A percentile compares a stretch with the other conserved stretches of the same genome.
These are phyloP conservation scores for Pyrenopolyporus hunteri DNA, from an alignment of 495 filamentous ascomycete genomes.

Conservation along the genomic window DNA sequence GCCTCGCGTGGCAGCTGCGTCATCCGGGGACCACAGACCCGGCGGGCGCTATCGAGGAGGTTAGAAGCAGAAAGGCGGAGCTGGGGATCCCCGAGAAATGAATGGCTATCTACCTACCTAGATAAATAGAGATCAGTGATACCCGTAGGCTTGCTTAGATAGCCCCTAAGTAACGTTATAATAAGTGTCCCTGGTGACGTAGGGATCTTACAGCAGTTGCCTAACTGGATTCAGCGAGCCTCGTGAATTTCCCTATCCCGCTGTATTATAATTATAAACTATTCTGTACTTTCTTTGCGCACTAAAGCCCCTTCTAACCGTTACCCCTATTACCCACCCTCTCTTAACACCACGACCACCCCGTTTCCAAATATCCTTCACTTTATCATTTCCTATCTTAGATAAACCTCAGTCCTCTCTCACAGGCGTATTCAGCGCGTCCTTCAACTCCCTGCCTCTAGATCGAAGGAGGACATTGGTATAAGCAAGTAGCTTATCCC, in stretches of 20 bases:
- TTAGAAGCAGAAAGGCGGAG: conserved; percentile 60
- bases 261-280: too few relatives aligned
- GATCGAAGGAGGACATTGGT: background rate
- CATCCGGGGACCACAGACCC: conserved; percentile 70
- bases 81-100: conserved; percentile 53
- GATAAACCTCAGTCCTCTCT: conserved; percentile 1
- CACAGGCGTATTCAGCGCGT: conserved; percentile 2
- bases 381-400: background rate
- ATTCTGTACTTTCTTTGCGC: too few relatives aligned
- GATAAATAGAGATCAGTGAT: conserved; percentile 9
- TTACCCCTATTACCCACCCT: background rate
- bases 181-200: background rate
- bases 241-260: too few relatives aligned
- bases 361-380: background rate
- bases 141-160: conserved; percentile 9
- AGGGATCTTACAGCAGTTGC: too few relatives aligned
- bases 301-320: too few relatives aligned
- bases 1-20: conserved; percentile 83
- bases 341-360: background rate
- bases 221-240: too few relatives aligned
- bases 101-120: background rate
- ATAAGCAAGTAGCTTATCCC: background rate
- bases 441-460: conserved; percentile 1
- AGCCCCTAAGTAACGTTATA: background rate
- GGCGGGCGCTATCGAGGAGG: conserved; percentile 67